Evolutionary conservation across 495 filamentous ascomycete species (phyloP).

Genomic region (Penicillium flavigenum): DNA sequence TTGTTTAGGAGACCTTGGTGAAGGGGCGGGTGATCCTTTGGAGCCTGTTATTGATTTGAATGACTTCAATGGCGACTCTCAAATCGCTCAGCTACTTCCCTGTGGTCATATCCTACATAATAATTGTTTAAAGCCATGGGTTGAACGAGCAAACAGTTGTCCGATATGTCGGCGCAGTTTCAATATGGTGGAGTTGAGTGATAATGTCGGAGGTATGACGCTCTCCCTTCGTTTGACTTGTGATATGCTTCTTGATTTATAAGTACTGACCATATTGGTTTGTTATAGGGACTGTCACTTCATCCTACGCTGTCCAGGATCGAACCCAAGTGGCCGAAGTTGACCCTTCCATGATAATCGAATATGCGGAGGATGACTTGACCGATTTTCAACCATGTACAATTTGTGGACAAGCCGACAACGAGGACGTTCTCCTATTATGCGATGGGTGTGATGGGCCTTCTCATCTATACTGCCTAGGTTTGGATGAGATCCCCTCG

Average conservation of each 20-base stretch:
- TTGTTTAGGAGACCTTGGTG: conserved; percentile 86
- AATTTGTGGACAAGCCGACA: conserved; percentile 72
- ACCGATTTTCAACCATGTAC: conserved; percentile 66
- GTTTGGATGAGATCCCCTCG: conserved; percentile 67
- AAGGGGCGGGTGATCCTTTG: conserved; percentile 52
- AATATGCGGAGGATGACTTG: conserved; percentile 68
- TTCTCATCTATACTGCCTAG: conserved; percentile 84
- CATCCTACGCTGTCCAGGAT: conserved; percentile 82
- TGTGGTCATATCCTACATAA: conserved; percentile 92
- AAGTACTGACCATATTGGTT: conserved; percentile 7
- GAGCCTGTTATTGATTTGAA: conserved; percentile 46
- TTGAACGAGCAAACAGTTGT: conserved; percentile 93
- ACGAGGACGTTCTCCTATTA: conserved; percentile 76
- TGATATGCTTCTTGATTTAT: conserved; percentile 1
- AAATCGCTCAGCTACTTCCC: conserved; percentile 63
- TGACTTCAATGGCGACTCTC: conserved; percentile 38
- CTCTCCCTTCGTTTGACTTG: conserved; percentile 10
- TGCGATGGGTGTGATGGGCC: conserved; percentile 85
- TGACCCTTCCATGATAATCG: conserved; percentile 74
- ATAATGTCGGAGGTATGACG: conserved; percentile 70
- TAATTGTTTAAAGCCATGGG: conserved; percentile 88
- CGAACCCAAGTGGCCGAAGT: conserved; percentile 87
- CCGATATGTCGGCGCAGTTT: conserved; percentile 93
- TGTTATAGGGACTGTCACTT: conserved; percentile 63
- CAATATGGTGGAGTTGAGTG: conserved; percentile 81